Conservation (phyloP, 208 protist genomes). For the Tritrichomonas foetus region DNA sequence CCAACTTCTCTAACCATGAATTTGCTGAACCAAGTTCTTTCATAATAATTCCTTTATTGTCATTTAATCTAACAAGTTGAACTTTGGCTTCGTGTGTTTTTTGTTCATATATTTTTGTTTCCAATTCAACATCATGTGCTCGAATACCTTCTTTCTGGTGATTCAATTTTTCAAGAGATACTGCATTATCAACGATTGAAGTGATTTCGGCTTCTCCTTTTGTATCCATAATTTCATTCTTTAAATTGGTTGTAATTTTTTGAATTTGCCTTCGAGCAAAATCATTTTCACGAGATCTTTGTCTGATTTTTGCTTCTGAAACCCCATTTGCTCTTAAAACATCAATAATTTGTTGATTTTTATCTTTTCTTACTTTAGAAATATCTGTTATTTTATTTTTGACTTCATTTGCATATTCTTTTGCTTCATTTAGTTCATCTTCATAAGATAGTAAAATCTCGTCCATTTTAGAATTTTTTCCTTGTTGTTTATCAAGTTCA, state of each 20-base stretch:
- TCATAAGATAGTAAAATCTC: not conserved
- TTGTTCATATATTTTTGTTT: not conserved
- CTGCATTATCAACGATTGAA: not conserved
- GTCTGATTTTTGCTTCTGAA: constrained; percentile 66
- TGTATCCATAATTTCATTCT: constrained; percentile 38
- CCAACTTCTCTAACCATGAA: not conserved
- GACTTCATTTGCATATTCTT: not conserved
- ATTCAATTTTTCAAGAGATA: not conserved
- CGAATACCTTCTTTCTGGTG: not conserved
- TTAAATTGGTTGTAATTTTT: not conserved
- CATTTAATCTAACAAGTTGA: not conserved
- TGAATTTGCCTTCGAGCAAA: not conserved
- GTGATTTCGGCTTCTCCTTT: constrained; percentile 3
- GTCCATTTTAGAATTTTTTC: not conserved
- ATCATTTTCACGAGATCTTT: not conserved
- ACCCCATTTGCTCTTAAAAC: constrained; percentile 82
- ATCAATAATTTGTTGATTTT: constrained; percentile 75
- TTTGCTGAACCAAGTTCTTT: not conserved
- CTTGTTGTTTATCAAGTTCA: not conserved
- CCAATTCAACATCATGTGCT: not conserved
- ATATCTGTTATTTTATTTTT: constrained; percentile 59
- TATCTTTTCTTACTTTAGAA: constrained; percentile 80
- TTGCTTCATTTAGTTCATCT: not conserved
- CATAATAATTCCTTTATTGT: not conserved
- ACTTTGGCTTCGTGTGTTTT: not conserved